These are phyloP conservation scores for Sisymbrium irio DNA, from an alignment of 345 rosid genomes.

Conservation along the genomic window DNA sequence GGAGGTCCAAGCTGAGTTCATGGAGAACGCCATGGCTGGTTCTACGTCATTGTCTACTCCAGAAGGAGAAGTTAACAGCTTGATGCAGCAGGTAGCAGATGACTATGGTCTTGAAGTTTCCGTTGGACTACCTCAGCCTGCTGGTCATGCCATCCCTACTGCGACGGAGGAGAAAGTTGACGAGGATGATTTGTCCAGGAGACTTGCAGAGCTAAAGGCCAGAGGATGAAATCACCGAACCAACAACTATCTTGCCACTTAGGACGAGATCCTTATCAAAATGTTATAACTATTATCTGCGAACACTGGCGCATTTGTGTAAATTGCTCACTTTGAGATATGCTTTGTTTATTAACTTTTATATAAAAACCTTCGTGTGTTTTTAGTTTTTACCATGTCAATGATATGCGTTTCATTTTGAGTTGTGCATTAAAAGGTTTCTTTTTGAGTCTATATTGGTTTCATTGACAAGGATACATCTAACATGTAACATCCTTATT, in stretches of 20 bases:
- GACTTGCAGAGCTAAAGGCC: constrained; percentile 95
- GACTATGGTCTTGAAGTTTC: constrained; percentile 96
- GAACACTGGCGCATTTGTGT: constrained; percentile 21
- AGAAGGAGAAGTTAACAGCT: constrained; percentile 95
- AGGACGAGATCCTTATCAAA: constrained; percentile 5
- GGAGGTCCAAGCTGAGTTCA: constrained; percentile 99
- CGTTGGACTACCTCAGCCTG: constrained; percentile 95
- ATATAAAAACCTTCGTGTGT: constrained; percentile 13
- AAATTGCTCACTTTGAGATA: constrained; percentile 25
- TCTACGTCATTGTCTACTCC: constrained; percentile 96
- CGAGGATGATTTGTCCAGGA: constrained; percentile 93
- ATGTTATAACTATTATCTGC: constrained; percentile 16
- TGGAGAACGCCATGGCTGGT: constrained; percentile 99
- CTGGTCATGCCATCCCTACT: constrained; percentile 84
- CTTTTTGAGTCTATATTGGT: not conserved
- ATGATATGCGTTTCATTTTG: constrained; percentile 12
- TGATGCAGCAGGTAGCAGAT: constrained; percentile 99
- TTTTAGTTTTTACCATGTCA: constrained; percentile 7
- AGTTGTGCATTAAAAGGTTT: not conserved
- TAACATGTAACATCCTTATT: constrained; percentile 16
- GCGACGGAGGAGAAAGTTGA: constrained; percentile 81
- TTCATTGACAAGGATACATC: constrained; percentile 3
- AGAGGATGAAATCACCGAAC: constrained; percentile 52
- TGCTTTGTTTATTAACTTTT: constrained; percentile 25
- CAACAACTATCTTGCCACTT: constrained; percentile 10